Base-by-base conservation (phyloP, 2,329 filamentous ascomycete genomes). In the Myriosclerotinia duriaeana region DNA sequence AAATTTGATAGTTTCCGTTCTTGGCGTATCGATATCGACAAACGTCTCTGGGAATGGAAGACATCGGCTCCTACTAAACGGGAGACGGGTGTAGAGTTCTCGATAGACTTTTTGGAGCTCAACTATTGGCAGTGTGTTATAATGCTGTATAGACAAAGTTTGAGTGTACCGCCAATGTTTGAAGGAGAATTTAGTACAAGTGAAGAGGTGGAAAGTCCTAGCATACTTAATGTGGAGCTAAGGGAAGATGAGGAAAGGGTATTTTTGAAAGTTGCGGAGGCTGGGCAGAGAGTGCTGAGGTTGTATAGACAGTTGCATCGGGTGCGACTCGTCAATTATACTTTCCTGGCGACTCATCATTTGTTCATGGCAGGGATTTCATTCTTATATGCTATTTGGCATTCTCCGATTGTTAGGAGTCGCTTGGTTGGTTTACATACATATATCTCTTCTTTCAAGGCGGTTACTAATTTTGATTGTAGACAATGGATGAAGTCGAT, bases 91-190 rank as follows among this genome's bases (percentile, higher is more conserved):
- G 95, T 98, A 2, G 87, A 87, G 5, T 98, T 98, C 76, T 93
- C 91, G 0, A 88, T 91, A 1, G 90, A 97, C 66, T 97, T 98
- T 73, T 79, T 97, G 5, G 92, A 97, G 73, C 83, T 98, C 68
- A 98, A 98, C 77, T 98, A 98, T 78, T 98, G 94, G 93, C 94
- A 97, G 77, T 92, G 93, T 4, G 88, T 98, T 68, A 96, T 97
- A 71, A 93, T 97, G 89, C 85, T 98, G 26, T 98, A 98, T 77
- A 85, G 94, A 65, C 94, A 97, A 78, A 95, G 93, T 77, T 79
- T 97, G 69, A 90, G 91, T 59, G 91, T 97, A 22, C 94, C 94
- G 0, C 87, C 90, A 52, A 87, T 93, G 74, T 87, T 98, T 67
- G 92, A 93, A 64, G 88, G 88, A 64, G 94, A 97, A 78, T 87